Evolutionary conservation across 1,284 basidiomycete species (phyloP), one percentile per base, ranked within the genome.

Genomic region (Leccinum subrobustum): DNA sequence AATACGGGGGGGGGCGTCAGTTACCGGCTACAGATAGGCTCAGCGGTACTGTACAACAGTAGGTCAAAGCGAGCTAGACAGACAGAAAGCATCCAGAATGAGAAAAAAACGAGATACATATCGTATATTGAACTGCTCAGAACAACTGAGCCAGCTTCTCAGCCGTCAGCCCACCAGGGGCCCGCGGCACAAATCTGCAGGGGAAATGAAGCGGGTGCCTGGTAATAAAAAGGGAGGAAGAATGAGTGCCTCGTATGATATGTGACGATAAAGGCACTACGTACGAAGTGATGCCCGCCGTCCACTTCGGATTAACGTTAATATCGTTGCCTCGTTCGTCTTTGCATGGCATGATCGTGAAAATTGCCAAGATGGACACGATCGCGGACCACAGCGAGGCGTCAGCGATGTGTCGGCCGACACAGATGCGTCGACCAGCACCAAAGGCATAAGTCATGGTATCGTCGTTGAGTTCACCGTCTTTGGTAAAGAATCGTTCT

Each of bases 361-460:
- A 76, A 4, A 67, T 52, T 3, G 74, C 66, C 18, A 76, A 58
- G n/a, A 76, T 65, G 29, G 70, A 65, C 31, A 60, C 75, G 1
- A 75, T 68, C 9, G 66, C 71, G 6, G 75, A 73, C 68, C 71
- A 76, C 20, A 76, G 2, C 1, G 72, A 71, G 4, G 68, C 71
- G 27, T 76, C 74, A 20, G 75, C 73, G 23, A 74, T 53, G 42
- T 75, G 47, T 29, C 72, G 62, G 6, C 75, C 73, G 20, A 69
- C 71, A 23, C 73, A 76, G 6, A 75, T 64, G 35, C 74, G 66
- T 39, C 73, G 70, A 3, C 70, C 70, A 6, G 64, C 68, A 7
- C 70, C 70, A 54, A 53, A 72, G 8, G 56, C 60, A 56, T 63
- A 73, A 14, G 29, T 53, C 18, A 73, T 16, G 9, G 57, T 63